These are phyloP conservation scores for Pulveroboletus sp. DNA, from an alignment of 768 basidiomycete species.

Conservation along the genomic window DNA sequence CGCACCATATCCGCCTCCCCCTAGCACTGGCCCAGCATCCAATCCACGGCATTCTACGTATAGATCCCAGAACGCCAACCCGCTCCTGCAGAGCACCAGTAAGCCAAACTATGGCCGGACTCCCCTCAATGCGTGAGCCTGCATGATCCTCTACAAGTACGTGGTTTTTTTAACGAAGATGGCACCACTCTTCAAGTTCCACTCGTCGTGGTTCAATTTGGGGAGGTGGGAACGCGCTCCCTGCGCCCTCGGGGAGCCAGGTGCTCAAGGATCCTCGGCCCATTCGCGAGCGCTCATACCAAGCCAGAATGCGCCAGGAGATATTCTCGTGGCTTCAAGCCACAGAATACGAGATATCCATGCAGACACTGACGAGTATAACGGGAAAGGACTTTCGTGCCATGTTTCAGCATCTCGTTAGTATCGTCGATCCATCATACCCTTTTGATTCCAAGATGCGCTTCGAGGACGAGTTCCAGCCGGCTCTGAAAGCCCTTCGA, in stretches of 20 bases:
- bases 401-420: constrained; percentile 77
- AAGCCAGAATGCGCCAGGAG: constrained; percentile 72
- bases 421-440: constrained; percentile 66
- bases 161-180: constrained; percentile 5
- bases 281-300: constrained; percentile 70
- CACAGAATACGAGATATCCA: constrained; percentile 63
- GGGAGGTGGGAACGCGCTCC: constrained; percentile 45
- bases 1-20: constrained; percentile 42
- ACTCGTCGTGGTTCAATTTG: constrained; percentile 75
- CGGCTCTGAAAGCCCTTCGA: constrained; percentile 64
- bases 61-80: constrained; percentile 65
- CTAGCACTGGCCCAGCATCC: constrained; percentile 34
- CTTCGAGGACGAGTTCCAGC: constrained; percentile 81
- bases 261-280: constrained; percentile 71
- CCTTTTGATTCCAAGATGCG: constrained; percentile 50
- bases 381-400: constrained; percentile 82
- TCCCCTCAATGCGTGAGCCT: constrained; percentile 60
- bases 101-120: constrained; percentile 70
- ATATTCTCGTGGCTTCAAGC: constrained; percentile 65
- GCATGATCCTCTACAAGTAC: neutral
- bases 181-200: constrained; percentile 40
- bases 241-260: constrained; percentile 52
- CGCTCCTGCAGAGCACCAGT: constrained; percentile 63
- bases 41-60: constrained; percentile 68
- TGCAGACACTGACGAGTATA: constrained; percentile 68